Evolutionary conservation across 2,329 filamentous ascomycete species (phyloP), one percentile per base, ranked within the genome.

Genomic region (Colletotrichum horii): DNA sequence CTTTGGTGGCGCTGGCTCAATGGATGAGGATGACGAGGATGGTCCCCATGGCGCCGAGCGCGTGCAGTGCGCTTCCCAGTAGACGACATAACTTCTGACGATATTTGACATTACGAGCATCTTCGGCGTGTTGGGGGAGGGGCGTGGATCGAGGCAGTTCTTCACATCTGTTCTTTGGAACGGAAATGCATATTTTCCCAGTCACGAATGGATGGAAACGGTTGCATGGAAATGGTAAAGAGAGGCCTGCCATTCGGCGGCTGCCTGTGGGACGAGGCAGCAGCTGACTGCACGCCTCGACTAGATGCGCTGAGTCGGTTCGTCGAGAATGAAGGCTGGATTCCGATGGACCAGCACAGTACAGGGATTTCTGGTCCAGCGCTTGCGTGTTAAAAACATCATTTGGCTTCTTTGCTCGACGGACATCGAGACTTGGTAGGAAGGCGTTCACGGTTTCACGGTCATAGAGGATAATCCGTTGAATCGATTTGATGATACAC

Each of bases 51-150:
- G 94, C 77, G 94, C 88, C 65, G 94, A 96, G 88, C 92, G 95
- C 78, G 94, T 97, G 75, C 95, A 97, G 89, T 97, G 95, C 85
- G 94, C 95, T 74, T 95, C 94, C 38, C 95, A 97, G 91, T 97
- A 96, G 91, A 86, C 58, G 79, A 70, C 22, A 52, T 43, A 30
- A 43, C 48, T 71, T 66, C n/a, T 36, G 22, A 71, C 56, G 71
- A 60, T 15, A 70, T 69, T 36, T 65, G 38, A 71, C 76, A 70
- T 74, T 69, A 79, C 55, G 74, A 75, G 71, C 76, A 77, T 75
- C 65, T 78, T 74, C 62, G 66, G 71, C 76, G 78, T 76, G 76
- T 71, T 72, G 64, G 75, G n/a, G 64, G 24, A 14, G 66, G 74
- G 78, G 76, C 77, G 77, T 77, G 77, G 77, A 77, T 71, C 56